A percentile compares a stretch with the other conserved stretches of the same genome.
phyloP scores from a whole-genome alignment of 495 filamentous ascomycete species.

The Arthonia radiata region DNA sequence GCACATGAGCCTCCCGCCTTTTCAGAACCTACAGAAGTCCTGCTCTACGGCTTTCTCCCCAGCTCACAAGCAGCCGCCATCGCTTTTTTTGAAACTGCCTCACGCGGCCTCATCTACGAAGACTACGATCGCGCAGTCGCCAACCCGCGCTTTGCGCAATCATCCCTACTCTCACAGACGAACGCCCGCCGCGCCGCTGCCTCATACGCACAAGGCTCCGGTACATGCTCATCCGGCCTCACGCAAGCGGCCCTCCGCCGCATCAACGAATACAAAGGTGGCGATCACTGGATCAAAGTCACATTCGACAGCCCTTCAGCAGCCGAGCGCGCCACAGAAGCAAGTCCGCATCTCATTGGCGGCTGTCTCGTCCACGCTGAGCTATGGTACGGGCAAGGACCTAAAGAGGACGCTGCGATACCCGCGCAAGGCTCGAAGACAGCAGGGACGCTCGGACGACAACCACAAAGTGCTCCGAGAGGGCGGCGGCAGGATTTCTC shows the following conservation, averaged over 20 bases:
- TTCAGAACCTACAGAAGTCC: slow-evolving; percentile 52
- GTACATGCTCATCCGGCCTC: no score
- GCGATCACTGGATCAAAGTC: slow-evolving; percentile 76
- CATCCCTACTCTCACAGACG: slow-evolving; percentile 22
- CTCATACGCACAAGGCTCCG: no score
- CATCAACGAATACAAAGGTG: slow-evolving; percentile 50
- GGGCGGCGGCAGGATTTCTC: slow-evolving; percentile 5
- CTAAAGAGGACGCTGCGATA: slow-evolving; percentile 37
- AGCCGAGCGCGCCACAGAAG: slow-evolving; percentile 48
- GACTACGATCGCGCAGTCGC: slow-evolving; percentile 60
- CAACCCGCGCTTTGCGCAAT: slow-evolving; percentile 36
- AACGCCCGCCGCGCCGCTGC: slow-evolving; percentile 23
- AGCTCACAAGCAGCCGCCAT: slow-evolving; percentile 64
- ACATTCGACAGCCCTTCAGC: slow-evolving; percentile 67
- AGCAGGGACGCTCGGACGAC: slow-evolving; percentile 13
- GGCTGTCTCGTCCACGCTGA: slow-evolving; percentile 60
- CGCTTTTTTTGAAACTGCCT: slow-evolving; percentile 56
- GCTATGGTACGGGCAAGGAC: slow-evolving; percentile 44
- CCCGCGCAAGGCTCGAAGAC: slow-evolving; percentile 12
- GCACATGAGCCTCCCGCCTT: slow-evolving; percentile 9
- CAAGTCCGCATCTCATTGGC: slow-evolving; percentile 51
- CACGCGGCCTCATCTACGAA: slow-evolving; percentile 54
- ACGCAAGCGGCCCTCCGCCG: slow-evolving; percentile 45
- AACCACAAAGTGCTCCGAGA: no score
- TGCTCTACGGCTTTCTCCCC: slow-evolving; percentile 57